phyloP scores from a whole-genome alignment of 805 yeast species.

The Maudiozyma bulderi region DNA sequence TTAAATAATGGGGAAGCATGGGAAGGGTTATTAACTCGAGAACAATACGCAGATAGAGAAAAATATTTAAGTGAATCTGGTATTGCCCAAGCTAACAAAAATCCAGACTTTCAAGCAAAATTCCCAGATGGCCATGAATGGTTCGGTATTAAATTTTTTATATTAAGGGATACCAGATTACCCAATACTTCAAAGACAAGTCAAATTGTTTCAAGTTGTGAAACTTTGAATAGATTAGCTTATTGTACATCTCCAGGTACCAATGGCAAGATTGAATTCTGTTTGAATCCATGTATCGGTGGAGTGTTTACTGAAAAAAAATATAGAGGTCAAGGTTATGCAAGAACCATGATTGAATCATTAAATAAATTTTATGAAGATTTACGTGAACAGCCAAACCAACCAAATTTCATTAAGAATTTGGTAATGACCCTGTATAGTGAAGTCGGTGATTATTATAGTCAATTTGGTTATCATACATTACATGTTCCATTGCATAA shows the following conservation, averaged over 20 bases:
- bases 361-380: constrained; percentile 31
- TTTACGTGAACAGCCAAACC: constrained; percentile 11
- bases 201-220: constrained; percentile 35
- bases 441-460: constrained; percentile 62
- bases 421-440: constrained; percentile 48
- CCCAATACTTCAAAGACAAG: constrained; percentile 18
- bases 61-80: constrained; percentile 23
- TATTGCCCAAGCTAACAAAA: constrained; percentile 15
- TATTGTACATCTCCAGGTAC: constrained; percentile 23
- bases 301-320: constrained; percentile 46
- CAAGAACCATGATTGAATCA: constrained; percentile 35
- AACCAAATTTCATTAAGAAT: constrained; percentile 24
- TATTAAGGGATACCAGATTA: constrained; percentile 21
- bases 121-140: constrained; percentile 14
- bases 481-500: constrained; percentile 31
- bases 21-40: constrained; percentile 27
- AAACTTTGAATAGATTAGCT: constrained; percentile 32
- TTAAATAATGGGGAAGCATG: constrained; percentile 28
- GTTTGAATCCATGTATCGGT: constrained; percentile 40
- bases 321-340: constrained; percentile 48
- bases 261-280: constrained; percentile 22
- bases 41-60: constrained; percentile 33
- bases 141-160: constrained; percentile 31
- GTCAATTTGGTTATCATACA: constrained; percentile 49
- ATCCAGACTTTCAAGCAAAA: constrained; percentile 7